Base-by-base conservation (phyloP, 2,329 filamentous ascomycete species). In the Trichoderma aggressivum region DNA sequence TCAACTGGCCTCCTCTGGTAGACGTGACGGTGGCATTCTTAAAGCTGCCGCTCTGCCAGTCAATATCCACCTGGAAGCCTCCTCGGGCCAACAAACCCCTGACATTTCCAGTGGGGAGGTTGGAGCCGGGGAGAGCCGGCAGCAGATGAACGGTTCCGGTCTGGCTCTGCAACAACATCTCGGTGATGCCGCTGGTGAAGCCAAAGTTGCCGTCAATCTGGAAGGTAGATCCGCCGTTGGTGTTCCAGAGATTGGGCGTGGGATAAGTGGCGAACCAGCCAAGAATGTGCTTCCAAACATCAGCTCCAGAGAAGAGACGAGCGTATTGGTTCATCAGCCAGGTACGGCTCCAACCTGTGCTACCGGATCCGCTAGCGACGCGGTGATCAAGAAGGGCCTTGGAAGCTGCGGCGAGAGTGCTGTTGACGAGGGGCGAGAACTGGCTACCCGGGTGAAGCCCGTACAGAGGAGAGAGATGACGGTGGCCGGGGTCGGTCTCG, bases 191-290 rank as follows among this genome's bases (percentile, higher is more conserved):
- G 7, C 82, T 80, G 3, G 81, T 80, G 11, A 82, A 81, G 4
- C 85, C 85, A 72, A 85, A 84, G 71, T 86, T 86, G 5, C 85
- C 85, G 71, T 86, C 84, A 11, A 85, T 84, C 74, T 86, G 84
- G 73, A 86, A 85, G n/a, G 73, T 74, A 3, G 70, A 72, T 28
- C 74, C 74, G 63, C 70, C 64, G 36, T 83, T 81, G 7, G 78
- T 79, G 59, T 83, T 82, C 28, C 82, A 78, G 30, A 85, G 75
- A 71, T 84, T 84, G 3, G 65, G 50, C 5, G 61, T 67, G 7
- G 72, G 72, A 32, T 72, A 73, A 16, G 39, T 63, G 7, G 79
- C 76, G n/a, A 82, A 74, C 1, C 82, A 73, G 26, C 32, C 62
- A 10, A 71, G 61, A n/a, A 74, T 34, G 36, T 72, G 71, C 34